These are phyloP conservation scores for Penicillium sp. DNA, from an alignment of 2,329 filamentous ascomycete species.

Conservation along the genomic window DNA sequence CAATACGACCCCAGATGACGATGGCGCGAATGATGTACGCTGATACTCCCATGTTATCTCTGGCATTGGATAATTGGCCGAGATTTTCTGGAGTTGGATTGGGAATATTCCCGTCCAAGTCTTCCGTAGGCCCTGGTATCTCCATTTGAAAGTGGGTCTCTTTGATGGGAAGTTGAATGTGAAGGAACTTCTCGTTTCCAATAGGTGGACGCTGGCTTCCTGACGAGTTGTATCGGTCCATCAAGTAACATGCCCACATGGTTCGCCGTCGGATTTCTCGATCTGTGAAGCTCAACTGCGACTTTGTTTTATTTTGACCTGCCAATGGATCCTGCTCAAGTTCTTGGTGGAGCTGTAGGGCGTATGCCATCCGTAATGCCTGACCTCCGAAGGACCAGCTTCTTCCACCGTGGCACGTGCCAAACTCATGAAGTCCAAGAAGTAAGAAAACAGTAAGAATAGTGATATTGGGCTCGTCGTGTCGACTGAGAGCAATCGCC, in stretches of 20 bases:
- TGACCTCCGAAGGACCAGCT: slow-evolving; percentile 96
- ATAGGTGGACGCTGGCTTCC: slow-evolving; percentile 91
- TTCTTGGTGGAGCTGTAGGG: slow-evolving; percentile 88
- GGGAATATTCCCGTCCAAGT: slow-evolving; percentile 68
- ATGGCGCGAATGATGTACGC: slow-evolving; percentile 86
- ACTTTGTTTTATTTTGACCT: slow-evolving; percentile 56
- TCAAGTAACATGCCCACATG: slow-evolving; percentile 98
- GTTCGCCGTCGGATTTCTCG: slow-evolving; percentile 87
- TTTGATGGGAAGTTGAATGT: slow-evolving; percentile 85
- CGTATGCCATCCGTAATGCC: slow-evolving; percentile 95
- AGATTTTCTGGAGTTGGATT: slow-evolving; percentile 62
- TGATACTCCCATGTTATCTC: slow-evolving; percentile 88
- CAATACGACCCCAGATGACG: slow-evolving; percentile 83
- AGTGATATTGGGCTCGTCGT: slow-evolving; percentile 94
- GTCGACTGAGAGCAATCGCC: slow-evolving; percentile 80
- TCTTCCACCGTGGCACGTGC: slow-evolving; percentile 90
- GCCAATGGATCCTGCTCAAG: slow-evolving; percentile 72
- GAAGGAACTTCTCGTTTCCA: slow-evolving; percentile 81
- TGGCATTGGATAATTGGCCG: slow-evolving; percentile 64
- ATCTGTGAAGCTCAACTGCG: slow-evolving; percentile 81
- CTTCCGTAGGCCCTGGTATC: slow-evolving; percentile 83
- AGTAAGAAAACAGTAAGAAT: slow-evolving; percentile 88
- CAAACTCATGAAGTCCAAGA: slow-evolving; percentile 89
- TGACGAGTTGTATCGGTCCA: slow-evolving; percentile 97
- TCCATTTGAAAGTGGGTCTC: slow-evolving; percentile 89